These are phyloP conservation scores for Erodium trifolium DNA, from an alignment of 441 rosid species.

Conservation along the genomic window DNA sequence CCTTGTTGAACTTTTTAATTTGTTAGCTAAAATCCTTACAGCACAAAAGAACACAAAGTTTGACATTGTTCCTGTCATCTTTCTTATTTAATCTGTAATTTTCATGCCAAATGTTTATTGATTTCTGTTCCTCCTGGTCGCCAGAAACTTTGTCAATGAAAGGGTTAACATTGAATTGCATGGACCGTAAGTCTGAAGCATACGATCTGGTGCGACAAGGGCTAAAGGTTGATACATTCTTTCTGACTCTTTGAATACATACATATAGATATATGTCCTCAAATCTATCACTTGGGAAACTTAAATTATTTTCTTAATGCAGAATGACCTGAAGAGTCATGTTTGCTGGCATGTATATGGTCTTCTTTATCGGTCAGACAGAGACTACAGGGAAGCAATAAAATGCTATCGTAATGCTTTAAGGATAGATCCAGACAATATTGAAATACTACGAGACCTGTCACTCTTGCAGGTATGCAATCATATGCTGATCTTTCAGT, in stretches of 20 bases:
- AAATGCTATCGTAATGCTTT: slow-evolving; percentile 95
- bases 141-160: slow-evolving; percentile 98
- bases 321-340: slow-evolving; percentile 99
- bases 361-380: slow-evolving; percentile 96
- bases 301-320: slow-evolving; percentile 26
- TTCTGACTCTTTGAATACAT: slow-evolving; percentile 11
- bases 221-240: slow-evolving; percentile 55
- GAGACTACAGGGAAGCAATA: slow-evolving; percentile 99
- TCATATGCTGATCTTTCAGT: slow-evolving; percentile 9
- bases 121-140: slow-evolving; percentile 16
- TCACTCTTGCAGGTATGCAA: slow-evolving; percentile 80
- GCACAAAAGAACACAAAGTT: neutral
- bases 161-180: slow-evolving; percentile 95
- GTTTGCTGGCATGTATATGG: slow-evolving; percentile 99
- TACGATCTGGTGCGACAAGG: slow-evolving; percentile 96
- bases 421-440: slow-evolving; percentile 95
- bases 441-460: slow-evolving; percentile 92
- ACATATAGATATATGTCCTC: neutral
- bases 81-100: slow-evolving; percentile 2
- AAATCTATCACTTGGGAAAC: neutral
- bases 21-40: neutral
- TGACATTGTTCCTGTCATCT: neutral
- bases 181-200: slow-evolving; percentile 99
- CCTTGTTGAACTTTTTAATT: neutral
- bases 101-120: slow-evolving; percentile 15